A percentile compares a stretch with the other conserved stretches of the same genome.
Evolutionary conservation across 2,329 filamentous ascomycete genomes (phyloP).

Genomic region (Dissoconium aciculare): DNA sequence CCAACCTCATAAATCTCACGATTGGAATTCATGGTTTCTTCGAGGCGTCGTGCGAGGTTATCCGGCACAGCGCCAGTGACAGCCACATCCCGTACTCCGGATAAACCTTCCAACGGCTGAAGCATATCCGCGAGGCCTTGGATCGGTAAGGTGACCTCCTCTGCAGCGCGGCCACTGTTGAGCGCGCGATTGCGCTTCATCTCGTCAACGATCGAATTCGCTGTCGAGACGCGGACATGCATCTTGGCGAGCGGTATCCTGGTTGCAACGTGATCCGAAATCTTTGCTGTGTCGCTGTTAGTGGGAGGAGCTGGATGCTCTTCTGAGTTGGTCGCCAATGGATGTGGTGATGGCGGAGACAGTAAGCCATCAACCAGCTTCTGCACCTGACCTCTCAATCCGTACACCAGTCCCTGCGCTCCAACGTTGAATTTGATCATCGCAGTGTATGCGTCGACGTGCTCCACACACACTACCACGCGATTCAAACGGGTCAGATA

Average conservation of each 20-base stretch:
- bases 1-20: no score
- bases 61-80: constrained; percentile 28
- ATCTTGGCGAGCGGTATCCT: constrained; percentile 11
- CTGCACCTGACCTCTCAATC: constrained; percentile 27
- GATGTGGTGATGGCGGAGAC: no score
- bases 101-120: constrained; percentile 27
- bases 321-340: constrained; percentile 16
- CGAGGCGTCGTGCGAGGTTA: constrained; percentile 24
- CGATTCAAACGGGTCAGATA: constrained; percentile 30
- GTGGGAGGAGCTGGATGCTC: constrained; percentile 5
- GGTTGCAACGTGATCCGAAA: constrained; percentile 1
- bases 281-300: constrained; percentile 10
- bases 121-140: constrained; percentile 29
- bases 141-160: no score
- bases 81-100: constrained; percentile 23
- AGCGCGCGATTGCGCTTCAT: constrained; percentile 17
- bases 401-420: constrained; percentile 30
- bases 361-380: constrained; percentile 27
- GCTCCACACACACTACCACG: constrained; percentile 32
- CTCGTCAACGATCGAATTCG: constrained; percentile 19
- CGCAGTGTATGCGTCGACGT: constrained; percentile 35
- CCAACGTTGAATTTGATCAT: constrained; percentile 39
- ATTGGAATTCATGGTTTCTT: constrained; percentile 25
- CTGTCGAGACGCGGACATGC: constrained; percentile 18
- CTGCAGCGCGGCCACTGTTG: constrained; percentile 16